A percentile compares a stretch with the other conserved stretches of the same genome.
Evolutionary conservation across 2,329 filamentous ascomycete species (phyloP).

Genomic region (Diplodia sapinea): DNA sequence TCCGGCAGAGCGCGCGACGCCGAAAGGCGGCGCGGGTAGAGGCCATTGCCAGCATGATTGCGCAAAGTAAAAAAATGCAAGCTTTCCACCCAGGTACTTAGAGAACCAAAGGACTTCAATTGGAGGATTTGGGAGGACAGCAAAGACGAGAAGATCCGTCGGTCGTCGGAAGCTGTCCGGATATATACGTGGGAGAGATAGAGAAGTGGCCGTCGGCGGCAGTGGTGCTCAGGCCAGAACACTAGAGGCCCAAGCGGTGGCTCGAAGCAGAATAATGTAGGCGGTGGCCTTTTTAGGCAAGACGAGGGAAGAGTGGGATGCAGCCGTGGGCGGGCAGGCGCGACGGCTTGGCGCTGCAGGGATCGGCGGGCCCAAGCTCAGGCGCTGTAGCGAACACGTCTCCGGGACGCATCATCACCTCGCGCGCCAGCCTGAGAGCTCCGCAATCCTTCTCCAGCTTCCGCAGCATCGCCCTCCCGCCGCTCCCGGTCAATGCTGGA

Average conservation of each 20-base stretch:
- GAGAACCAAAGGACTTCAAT: neutral
- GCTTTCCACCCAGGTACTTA: neutral
- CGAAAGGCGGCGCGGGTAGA: slow-evolving; percentile 20
- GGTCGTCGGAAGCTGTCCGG: neutral
- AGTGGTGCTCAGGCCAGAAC: neutral
- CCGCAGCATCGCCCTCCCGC: slow-evolving; percentile 30
- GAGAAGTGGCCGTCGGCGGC: neutral
- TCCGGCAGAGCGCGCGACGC: slow-evolving; percentile 15
- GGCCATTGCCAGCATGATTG: slow-evolving; percentile 29
- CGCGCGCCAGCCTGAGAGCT: slow-evolving; percentile 34
- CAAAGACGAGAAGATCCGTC: neutral
- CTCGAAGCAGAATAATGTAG: neutral
- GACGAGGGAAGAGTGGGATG: slow-evolving; percentile 35
- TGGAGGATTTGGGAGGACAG: neutral
- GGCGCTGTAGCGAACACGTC: slow-evolving; percentile 44
- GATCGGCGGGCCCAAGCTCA: slow-evolving; percentile 33
- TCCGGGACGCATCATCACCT: slow-evolving; percentile 42
- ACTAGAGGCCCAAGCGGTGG: neutral
- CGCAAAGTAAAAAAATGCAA: neutral
- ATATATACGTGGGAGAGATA: slow-evolving; percentile 32
- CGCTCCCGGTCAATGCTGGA: slow-evolving; percentile 42
- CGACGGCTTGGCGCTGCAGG: slow-evolving; percentile 16
- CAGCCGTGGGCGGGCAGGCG: slow-evolving; percentile 35
- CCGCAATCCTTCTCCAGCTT: slow-evolving; percentile 32
- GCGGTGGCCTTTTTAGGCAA: slow-evolving; percentile 31